Percentiles rank a stretch among this genome's conserved stretches.
Conservation (phyloP, 2,329 filamentous ascomycete genomes). For the Dendryphion nanum region DNA sequence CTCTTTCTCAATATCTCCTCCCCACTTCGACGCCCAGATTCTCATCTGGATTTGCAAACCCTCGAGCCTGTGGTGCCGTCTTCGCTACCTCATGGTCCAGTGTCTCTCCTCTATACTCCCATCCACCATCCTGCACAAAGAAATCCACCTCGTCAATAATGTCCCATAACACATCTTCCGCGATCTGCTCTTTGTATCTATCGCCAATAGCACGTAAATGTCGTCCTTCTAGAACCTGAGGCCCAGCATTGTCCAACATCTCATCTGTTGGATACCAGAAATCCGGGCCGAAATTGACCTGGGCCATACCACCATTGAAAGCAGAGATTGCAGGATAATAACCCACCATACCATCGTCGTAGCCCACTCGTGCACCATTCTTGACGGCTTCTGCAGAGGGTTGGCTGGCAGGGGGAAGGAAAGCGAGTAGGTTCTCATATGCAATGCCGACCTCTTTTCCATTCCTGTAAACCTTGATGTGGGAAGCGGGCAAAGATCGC, state of each 20-base stretch:
- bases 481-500: constrained; percentile 80
- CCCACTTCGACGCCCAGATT: constrained; percentile 38
- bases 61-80: constrained; percentile 36
- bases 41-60: constrained; percentile 38
- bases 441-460: constrained; percentile 81
- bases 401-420: constrained; percentile 84
- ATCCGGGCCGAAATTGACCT: constrained; percentile 90
- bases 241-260: constrained; percentile 39
- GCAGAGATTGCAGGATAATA: constrained; percentile 94
- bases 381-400: constrained; percentile 66
- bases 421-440: constrained; percentile 84
- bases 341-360: constrained; percentile 92
- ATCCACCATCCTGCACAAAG: constrained; percentile 67
- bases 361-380: constrained; percentile 75
- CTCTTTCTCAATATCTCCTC: constrained; percentile 35
- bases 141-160: constrained; percentile 93
- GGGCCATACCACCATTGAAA: constrained; percentile 85
- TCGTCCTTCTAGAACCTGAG: constrained; percentile 24
- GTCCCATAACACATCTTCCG: constrained; percentile 90
- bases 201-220: constrained; percentile 65
- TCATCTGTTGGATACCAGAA: constrained; percentile 84
- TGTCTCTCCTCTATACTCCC: constrained; percentile 38
- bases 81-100: constrained; percentile 31
- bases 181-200: constrained; percentile 88
- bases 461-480: constrained; percentile 91